A percentile compares a stretch with the other conserved stretches of the same genome.
These are phyloP conservation scores for Trichoderma sp. DNA, from an alignment of 2,329 filamentous ascomycete species.

Conservation along the genomic window DNA sequence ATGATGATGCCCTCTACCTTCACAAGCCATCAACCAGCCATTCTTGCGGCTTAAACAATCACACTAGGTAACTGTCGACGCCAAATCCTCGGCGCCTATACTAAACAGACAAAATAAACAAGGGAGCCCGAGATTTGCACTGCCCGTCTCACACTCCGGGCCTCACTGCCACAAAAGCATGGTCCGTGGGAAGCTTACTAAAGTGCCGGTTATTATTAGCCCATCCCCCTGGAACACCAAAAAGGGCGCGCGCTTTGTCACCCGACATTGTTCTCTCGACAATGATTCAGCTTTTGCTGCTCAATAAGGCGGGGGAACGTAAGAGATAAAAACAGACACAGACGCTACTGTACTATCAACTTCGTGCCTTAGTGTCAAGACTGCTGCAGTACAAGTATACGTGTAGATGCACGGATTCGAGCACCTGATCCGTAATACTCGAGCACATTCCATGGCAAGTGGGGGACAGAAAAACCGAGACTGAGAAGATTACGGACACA, in stretches of 20 bases:
- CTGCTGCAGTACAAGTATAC: background rate
- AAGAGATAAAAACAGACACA: background rate
- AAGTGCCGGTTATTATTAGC: constrained; percentile 1
- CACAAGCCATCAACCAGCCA: background rate
- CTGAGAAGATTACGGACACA: too few relatives aligned
- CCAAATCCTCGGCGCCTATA: background rate
- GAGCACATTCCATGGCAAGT: background rate
- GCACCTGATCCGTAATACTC: background rate
- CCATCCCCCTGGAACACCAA: background rate
- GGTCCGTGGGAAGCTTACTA: constrained; percentile 5
- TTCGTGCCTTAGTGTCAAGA: background rate
- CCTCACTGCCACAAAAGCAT: background rate
- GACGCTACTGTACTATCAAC: background rate
- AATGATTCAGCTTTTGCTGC: background rate
- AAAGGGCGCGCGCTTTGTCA: background rate
- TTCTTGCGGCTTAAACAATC: background rate
- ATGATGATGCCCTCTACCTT: background rate
- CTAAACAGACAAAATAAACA: background rate
- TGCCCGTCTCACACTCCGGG: constrained; percentile 6
- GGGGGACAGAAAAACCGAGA: too few relatives aligned
- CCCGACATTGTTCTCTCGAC: background rate
- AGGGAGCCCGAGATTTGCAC: background rate
- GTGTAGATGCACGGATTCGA: background rate
- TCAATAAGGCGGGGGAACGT: background rate
- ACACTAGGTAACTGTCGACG: too few relatives aligned